A percentile compares a stretch with the other conserved stretches of the same genome.
phyloP scores from a whole-genome alignment of 108 stramenopile genomes.

The Pseudonitzschia multiseries region DNA sequence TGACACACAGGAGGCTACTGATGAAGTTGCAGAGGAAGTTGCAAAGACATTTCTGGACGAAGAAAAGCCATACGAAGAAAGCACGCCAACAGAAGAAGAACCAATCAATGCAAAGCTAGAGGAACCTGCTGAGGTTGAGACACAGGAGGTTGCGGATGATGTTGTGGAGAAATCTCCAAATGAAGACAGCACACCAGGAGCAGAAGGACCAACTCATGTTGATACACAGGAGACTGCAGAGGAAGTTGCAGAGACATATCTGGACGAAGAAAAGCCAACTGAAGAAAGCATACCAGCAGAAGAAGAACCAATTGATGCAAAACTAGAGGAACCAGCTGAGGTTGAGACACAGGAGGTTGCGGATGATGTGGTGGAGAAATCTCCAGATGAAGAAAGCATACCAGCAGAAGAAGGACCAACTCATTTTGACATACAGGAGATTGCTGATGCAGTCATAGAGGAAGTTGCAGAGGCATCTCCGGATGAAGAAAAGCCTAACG shows the following conservation, averaged over 20 bases:
- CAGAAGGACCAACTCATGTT: background rate
- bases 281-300: background rate
- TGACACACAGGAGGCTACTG: no score
- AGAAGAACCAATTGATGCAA: background rate
- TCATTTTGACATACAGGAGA: no score
- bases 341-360: background rate
- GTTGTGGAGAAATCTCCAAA: background rate
- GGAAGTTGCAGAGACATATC: background rate
- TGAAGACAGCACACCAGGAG: background rate
- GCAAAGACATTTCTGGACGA: no score
- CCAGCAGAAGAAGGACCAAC: background rate
- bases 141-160: background rate
- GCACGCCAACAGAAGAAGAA: no score
- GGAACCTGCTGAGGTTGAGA: no score
- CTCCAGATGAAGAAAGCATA: background rate
- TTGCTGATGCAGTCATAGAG: no score
- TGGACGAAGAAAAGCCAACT: background rate
- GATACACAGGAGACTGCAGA: background rate
- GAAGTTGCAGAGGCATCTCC: background rate
- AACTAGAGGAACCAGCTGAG: background rate
- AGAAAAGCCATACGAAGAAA: no score
- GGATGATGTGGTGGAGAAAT: background rate
- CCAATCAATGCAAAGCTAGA: no score
- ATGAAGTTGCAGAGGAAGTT: no score
- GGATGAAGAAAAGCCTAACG: background rate